Conservation (phyloP, 2,329 filamentous ascomycete species). For the Cordyceps farinosa region DNA sequence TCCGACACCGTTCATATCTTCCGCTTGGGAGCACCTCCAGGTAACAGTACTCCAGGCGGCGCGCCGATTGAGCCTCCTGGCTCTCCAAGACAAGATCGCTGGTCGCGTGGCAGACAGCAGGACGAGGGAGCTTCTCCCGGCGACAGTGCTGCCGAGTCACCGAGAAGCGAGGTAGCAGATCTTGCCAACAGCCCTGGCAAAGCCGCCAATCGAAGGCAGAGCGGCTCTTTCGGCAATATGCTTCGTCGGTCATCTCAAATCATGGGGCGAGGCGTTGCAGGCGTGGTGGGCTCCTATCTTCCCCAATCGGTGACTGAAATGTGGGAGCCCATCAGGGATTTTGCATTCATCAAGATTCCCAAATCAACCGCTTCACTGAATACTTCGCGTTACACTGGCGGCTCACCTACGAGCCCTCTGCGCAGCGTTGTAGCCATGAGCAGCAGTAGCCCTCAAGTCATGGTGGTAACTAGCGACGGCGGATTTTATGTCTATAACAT, state of each 20-base stretch:
- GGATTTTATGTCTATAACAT: slow-evolving; percentile 94
- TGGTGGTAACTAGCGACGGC: slow-evolving; percentile 96
- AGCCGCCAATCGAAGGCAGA: slow-evolving; percentile 43
- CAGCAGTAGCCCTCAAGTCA: slow-evolving; percentile 88
- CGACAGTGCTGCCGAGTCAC: slow-evolving; percentile 51
- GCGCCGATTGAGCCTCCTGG: slow-evolving; percentile 37
- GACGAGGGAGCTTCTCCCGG: slow-evolving; percentile 41
- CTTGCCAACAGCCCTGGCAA: slow-evolving; percentile 27
- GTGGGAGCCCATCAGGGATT: slow-evolving; percentile 93
- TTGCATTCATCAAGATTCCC: slow-evolving; percentile 93
- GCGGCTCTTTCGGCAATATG: slow-evolving; percentile 84
- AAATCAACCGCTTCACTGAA: slow-evolving; percentile 41
- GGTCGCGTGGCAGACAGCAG: slow-evolving; percentile 50
- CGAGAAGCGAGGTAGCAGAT: slow-evolving; percentile 47
- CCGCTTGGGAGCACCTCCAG: slow-evolving; percentile 59
- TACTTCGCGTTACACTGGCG: slow-evolving; percentile 27
- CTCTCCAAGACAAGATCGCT: slow-evolving; percentile 48
- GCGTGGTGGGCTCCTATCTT: slow-evolving; percentile 85
- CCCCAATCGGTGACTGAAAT: slow-evolving; percentile 94
- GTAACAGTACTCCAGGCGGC: slow-evolving; percentile 34
- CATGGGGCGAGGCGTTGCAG: slow-evolving; percentile 83
- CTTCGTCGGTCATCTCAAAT: slow-evolving; percentile 92
- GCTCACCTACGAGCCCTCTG: slow-evolving; percentile 49
- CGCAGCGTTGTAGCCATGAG: slow-evolving; percentile 97
- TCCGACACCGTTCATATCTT: slow-evolving; percentile 98